Evolutionary conservation across 1,139 yeast genomes (phyloP).

Genomic region (Kodamaea sp.): DNA sequence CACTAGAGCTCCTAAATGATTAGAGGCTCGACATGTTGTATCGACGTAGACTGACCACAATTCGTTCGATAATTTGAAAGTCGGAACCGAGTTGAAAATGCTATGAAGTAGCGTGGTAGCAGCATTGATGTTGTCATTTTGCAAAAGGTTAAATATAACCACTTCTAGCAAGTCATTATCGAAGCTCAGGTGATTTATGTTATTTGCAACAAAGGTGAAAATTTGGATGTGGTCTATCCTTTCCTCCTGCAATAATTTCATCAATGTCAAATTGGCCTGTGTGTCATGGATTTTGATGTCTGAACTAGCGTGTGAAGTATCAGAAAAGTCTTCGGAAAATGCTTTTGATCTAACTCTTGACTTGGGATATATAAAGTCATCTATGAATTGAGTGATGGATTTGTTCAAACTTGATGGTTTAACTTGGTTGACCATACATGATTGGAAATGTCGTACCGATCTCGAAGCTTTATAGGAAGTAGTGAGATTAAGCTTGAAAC

Average conservation of each 20-base stretch:
- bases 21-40: slow-evolving; percentile 25
- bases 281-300: neutral
- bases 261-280: neutral
- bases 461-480: no score
- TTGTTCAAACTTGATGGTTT: no score
- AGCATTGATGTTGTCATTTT: slow-evolving; percentile 18
- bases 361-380: neutral
- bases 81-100: slow-evolving; percentile 12
- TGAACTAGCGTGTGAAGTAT: neutral
- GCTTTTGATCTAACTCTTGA: neutral
- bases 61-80: slow-evolving; percentile 33
- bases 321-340: neutral
- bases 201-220: slow-evolving; percentile 9
- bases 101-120: slow-evolving; percentile 28
- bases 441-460: neutral
- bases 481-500: neutral
- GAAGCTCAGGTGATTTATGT: slow-evolving; percentile 3
- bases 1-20: slow-evolving; percentile 36
- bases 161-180: slow-evolving; percentile 20
- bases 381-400: slow-evolving; percentile 3
- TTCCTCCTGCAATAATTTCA: slow-evolving; percentile 1
- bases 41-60: slow-evolving; percentile 35
- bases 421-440: neutral
- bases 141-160: slow-evolving; percentile 21
- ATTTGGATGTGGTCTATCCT: slow-evolving; percentile 5